A percentile compares a stretch with the other conserved stretches of the same genome.
These are phyloP conservation scores for Fragaria iinumae DNA, from an alignment of 306 rosid genomes.

Conservation along the genomic window DNA sequence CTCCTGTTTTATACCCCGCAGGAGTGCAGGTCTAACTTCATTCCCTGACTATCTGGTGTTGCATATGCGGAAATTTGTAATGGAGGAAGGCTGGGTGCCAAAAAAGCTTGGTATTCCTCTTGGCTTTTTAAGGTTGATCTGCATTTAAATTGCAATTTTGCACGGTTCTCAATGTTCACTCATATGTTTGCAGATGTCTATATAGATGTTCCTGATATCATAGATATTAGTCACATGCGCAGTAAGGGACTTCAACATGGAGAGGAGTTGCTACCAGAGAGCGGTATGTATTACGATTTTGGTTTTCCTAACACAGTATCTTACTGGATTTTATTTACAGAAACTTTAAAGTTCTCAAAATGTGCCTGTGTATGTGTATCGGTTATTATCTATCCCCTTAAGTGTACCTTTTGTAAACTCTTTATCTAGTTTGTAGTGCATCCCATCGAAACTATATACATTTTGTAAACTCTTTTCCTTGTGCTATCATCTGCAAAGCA, in stretches of 20 bases:
- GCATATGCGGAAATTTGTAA: constrained; percentile 93
- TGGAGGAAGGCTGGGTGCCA: constrained; percentile 97
- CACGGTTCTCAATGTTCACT: background rate
- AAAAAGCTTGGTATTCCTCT: constrained; percentile 81
- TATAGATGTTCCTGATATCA: constrained; percentile 89
- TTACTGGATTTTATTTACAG: background rate
- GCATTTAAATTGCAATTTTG: background rate
- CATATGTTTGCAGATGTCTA: constrained; percentile 75
- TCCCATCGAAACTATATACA: too few relatives aligned
- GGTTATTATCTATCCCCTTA: background rate
- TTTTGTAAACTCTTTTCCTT: background rate
- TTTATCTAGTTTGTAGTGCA: too few relatives aligned
- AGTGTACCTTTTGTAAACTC: background rate
- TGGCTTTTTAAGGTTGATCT: constrained; percentile 13
- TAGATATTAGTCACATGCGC: constrained; percentile 87
- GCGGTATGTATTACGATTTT: constrained; percentile 47
- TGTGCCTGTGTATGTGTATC: background rate
- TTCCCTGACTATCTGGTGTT: constrained; percentile 94
- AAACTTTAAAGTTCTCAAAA: background rate
- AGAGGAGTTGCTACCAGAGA: constrained; percentile 81
- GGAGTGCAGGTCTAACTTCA: constrained; percentile 83
- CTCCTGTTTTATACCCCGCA: constrained; percentile 20
- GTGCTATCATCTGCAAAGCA: background rate
- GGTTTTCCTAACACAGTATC: background rate
- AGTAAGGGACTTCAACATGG: constrained; percentile 76